These are phyloP conservation scores for Salvia splendens DNA, from an alignment of 257 asterid species.

Conservation along the genomic window DNA sequence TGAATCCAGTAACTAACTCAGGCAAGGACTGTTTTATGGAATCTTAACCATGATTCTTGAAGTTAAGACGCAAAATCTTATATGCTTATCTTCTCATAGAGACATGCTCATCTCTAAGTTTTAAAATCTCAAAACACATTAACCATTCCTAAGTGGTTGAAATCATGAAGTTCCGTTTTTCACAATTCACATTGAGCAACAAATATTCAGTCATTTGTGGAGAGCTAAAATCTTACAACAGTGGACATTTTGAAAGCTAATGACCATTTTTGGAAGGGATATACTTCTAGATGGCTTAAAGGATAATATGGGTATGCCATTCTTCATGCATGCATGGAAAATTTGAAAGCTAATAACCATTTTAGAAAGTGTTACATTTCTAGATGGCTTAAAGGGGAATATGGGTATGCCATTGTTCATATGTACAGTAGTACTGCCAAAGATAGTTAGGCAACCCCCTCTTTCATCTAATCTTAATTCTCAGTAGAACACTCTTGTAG, in stretches of 20 bases:
- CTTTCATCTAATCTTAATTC: neutral
- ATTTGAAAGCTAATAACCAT: slow-evolving; percentile 13
- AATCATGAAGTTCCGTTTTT: slow-evolving; percentile 13
- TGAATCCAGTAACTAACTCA: neutral
- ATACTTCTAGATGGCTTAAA: slow-evolving; percentile 23
- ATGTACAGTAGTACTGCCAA: slow-evolving; percentile 13
- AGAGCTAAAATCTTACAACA: neutral
- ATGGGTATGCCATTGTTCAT: slow-evolving; percentile 19
- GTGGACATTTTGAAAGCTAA: slow-evolving; percentile 9
- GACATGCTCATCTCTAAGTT: neutral
- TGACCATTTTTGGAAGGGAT: slow-evolving; percentile 12
- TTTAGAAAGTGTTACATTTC: slow-evolving; percentile 16
- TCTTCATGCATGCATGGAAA: neutral
- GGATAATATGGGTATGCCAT: slow-evolving; percentile 20
- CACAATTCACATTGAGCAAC: neutral
- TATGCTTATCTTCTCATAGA: slow-evolving; percentile 11
- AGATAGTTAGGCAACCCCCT: slow-evolving; percentile 14
- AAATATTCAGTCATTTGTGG: slow-evolving; percentile 12
- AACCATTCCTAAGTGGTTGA: slow-evolving; percentile 4
- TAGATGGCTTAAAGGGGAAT: slow-evolving; percentile 23
- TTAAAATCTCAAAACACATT: slow-evolving; percentile 1
- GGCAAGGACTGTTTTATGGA: neutral
- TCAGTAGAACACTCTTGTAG: neutral
- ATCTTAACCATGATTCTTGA: neutral
- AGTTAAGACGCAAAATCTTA: neutral